Base-by-base conservation (phyloP, 176 grass and related monocot species). In the Oryza glaberrima region DNA sequence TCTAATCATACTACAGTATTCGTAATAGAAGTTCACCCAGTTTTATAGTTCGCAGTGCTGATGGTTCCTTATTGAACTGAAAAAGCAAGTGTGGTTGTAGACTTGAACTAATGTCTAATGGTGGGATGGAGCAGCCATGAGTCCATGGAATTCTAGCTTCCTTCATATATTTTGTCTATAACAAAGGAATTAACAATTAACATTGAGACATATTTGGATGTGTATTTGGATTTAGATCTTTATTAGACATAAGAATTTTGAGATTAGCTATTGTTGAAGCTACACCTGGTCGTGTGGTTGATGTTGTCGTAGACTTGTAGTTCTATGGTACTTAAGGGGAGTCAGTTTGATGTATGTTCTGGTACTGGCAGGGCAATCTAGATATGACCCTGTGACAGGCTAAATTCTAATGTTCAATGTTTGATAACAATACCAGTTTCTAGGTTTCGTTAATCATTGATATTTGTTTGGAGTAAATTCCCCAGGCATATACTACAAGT, bases 161-260 rank as follows among this genome's bases (percentile, higher is more conserved):
- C 15, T 14, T 46, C 15, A 7, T 56, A 13, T 77, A 10, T 70
- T 70, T 72, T 70, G 3, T 67, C 35, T n/a, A 28, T 70, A 9
- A 35, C 48, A 71, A 69, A 81, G 9, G 14, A 51, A 14, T 49
- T 49, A 49, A 49, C 47, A 54, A 32, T 78, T 16, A 64, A 32
- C 67, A 38, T 38, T 14, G 13, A 20, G 65, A 73, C 46, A 77
- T 60, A 30, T 83, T 83, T 47, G 22, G 11, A 49, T 73, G 17
- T 15, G 6, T 11, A 22, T 54, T 15, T 54, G 13, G 13, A 56
- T 75, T 8, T 56, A 16, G 35, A 26, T 75, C 73, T 52, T 20
- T 34, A 75, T 20, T 34, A 56, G 26, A 10, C 28, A 34, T 54
- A 30, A 54, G 46, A 69, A 4, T 36, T 76, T 3, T 14, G 54